phyloP scores from a whole-genome alignment of 805 yeast genomes.

The Komagataella pastoris region DNA sequence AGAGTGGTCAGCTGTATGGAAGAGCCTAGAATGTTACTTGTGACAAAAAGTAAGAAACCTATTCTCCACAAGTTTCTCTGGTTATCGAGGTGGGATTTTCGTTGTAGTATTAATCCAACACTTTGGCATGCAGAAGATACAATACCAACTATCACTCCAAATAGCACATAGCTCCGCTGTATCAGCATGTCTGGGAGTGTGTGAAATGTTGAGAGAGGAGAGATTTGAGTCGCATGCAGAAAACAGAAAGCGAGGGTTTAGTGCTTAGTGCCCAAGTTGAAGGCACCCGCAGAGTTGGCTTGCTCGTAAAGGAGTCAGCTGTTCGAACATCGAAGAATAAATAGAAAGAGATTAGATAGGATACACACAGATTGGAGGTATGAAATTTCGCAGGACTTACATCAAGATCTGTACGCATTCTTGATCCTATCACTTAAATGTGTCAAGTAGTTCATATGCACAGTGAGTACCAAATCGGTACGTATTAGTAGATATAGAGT shows the following conservation, averaged over 20 bases:
- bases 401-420: too few species aligned
- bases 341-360: background rate
- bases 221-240: background rate
- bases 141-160: conserved; percentile 37
- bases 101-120: conserved; percentile 68
- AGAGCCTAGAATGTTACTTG: conserved; percentile 70
- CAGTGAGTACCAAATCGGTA: too few species aligned
- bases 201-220: background rate
- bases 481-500: background rate
- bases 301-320: background rate
- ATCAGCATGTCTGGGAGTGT: background rate
- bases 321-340: background rate
- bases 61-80: conserved; percentile 49
- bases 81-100: conserved; percentile 51
- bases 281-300: background rate
- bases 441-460: too few species aligned
- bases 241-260: background rate
- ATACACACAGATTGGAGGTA: too few species aligned
- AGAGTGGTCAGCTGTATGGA: conserved; percentile 73
- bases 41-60: conserved; percentile 59
- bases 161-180: conserved; percentile 1
- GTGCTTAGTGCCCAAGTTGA: background rate
- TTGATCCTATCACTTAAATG: too few species aligned
- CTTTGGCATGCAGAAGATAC: conserved; percentile 71
- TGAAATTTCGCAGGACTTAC: too few species aligned